phyloP scores from a whole-genome alignment of 2,329 filamentous ascomycete genomes.

The Colletotrichum nymphaeae region DNA sequence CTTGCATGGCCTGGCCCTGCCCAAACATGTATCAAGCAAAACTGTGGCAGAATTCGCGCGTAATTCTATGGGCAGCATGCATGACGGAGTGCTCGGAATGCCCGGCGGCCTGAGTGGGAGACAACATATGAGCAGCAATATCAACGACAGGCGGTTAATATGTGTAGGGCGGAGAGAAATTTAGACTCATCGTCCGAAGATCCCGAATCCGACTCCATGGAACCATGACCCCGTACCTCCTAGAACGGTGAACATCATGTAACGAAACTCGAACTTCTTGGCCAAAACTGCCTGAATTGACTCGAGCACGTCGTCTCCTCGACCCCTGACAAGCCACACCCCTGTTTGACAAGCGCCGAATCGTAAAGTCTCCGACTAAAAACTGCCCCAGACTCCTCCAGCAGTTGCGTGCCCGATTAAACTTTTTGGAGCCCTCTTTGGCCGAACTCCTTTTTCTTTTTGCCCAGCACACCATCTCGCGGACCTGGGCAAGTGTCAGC shows the following conservation, averaged over 20 bases:
- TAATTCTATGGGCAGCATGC: too few relatives aligned
- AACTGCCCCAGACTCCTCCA: background rate
- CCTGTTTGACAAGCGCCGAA: background rate
- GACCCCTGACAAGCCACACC: constrained; percentile 11
- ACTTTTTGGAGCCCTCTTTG: background rate
- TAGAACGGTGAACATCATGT: constrained; percentile 12
- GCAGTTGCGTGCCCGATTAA: background rate
- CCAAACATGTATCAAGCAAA: background rate
- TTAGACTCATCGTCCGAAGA: constrained; percentile 6
- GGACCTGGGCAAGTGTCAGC: constrained; percentile 8
- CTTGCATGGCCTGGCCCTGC: background rate
- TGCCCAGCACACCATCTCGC: background rate
- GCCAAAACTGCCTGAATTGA: constrained; percentile 18
- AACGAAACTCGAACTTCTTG: constrained; percentile 31
- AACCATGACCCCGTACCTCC: constrained; percentile 18
- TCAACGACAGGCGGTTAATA: background rate
- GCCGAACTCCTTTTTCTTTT: constrained; percentile 8
- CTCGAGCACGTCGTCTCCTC: background rate
- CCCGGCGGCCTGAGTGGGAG: background rate
- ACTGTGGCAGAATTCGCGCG: background rate
- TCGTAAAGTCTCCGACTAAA: background rate
- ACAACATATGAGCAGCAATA: background rate
- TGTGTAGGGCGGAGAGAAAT: constrained; percentile 1
- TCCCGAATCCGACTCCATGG: constrained; percentile 14
- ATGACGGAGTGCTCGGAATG: background rate